Percentiles rank a stretch among this genome's conserved stretches.
These are phyloP conservation scores for Xylaria arbuscula DNA, from an alignment of 2,329 filamentous ascomycete species.

Conservation along the genomic window DNA sequence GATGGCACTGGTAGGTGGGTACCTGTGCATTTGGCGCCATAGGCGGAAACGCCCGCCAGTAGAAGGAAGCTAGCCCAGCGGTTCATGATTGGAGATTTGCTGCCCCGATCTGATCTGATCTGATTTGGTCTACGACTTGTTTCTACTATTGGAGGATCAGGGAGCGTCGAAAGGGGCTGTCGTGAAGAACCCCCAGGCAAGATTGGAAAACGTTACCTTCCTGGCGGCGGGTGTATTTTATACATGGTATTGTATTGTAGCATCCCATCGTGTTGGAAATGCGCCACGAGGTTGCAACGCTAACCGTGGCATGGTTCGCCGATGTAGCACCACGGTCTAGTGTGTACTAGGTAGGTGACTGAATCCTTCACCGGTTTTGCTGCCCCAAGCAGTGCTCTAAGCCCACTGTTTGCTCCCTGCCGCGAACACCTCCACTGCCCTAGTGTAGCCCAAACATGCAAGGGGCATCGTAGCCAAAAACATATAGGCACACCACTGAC, in stretches of 20 bases:
- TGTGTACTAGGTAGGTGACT: slow-evolving; percentile 14
- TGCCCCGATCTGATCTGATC: slow-evolving; percentile 4
- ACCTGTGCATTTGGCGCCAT: slow-evolving; percentile 31
- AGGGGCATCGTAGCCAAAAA: slow-evolving; percentile 13
- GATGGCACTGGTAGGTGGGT: slow-evolving; percentile 37
- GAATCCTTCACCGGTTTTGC: slow-evolving; percentile 20
- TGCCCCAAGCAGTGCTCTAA: neutral
- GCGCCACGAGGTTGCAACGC: slow-evolving; percentile 20
- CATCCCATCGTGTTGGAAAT: slow-evolving; percentile 7
- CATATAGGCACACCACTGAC: neutral
- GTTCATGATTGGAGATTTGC: slow-evolving; percentile 29
- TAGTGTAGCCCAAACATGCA: neutral
- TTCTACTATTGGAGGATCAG: neutral
- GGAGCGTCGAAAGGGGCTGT: neutral
- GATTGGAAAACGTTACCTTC: slow-evolving; percentile 2
- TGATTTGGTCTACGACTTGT: neutral
- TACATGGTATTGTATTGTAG: slow-evolving; percentile 12
- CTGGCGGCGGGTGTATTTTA: slow-evolving; percentile 11
- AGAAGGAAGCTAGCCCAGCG: slow-evolving; percentile 37
- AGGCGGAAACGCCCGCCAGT: slow-evolving; percentile 35
- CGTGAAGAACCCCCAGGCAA: neutral
- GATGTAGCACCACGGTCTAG: slow-evolving; percentile 10
- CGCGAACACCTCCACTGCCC: neutral
- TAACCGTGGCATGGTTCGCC: slow-evolving; percentile 17
- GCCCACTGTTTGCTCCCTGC: neutral